A percentile compares a stretch with the other conserved stretches of the same genome.
These are phyloP conservation scores for Mucor irregularis DNA, from an alignment of 371 early-diverging fungal genomes.

Conservation along the genomic window DNA sequence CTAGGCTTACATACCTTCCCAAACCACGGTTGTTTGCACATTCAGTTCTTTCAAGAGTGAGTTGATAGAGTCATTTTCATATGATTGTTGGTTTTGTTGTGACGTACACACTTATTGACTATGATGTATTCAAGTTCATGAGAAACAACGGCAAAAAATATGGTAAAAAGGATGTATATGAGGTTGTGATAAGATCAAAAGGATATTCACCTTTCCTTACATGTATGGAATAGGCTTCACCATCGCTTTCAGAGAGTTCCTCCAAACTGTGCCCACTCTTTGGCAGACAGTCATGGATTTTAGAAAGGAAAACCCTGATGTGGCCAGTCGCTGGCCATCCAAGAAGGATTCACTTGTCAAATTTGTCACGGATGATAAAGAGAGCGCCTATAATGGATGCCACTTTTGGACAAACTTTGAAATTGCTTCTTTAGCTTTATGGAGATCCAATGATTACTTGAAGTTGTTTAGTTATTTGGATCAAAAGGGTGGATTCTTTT, in stretches of 20 bases:
- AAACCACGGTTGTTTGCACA: slow-evolving; percentile 3
- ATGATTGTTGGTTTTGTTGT: neutral
- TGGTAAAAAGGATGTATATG: too few species aligned
- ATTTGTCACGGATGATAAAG: slow-evolving; percentile 43
- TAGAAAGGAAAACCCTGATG: slow-evolving; percentile 42
- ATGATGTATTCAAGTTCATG: slow-evolving; percentile 22
- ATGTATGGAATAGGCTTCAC: slow-evolving; percentile 45
- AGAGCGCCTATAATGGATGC: slow-evolving; percentile 59
- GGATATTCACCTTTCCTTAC: neutral
- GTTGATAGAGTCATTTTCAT: neutral
- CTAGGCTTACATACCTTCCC: slow-evolving; percentile 12
- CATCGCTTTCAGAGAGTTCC: slow-evolving; percentile 74
- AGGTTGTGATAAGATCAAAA: too few species aligned
- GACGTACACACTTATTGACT: too few species aligned
- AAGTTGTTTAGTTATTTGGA: slow-evolving; percentile 85
- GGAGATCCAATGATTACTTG: slow-evolving; percentile 73
- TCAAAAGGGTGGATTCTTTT: slow-evolving; percentile 89
- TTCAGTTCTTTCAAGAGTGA: neutral
- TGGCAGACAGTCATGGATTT: slow-evolving; percentile 65
- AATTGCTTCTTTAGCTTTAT: slow-evolving; percentile 84
- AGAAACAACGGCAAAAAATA: slow-evolving; percentile 20
- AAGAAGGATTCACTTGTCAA: slow-evolving; percentile 40
- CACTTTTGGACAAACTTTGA: slow-evolving; percentile 81
- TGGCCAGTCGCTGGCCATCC: slow-evolving; percentile 30
- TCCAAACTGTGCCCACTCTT: slow-evolving; percentile 73